Base-by-base conservation (phyloP, 2,329 filamentous ascomycete genomes). In the Pseudogymnoascus sp. region DNA sequence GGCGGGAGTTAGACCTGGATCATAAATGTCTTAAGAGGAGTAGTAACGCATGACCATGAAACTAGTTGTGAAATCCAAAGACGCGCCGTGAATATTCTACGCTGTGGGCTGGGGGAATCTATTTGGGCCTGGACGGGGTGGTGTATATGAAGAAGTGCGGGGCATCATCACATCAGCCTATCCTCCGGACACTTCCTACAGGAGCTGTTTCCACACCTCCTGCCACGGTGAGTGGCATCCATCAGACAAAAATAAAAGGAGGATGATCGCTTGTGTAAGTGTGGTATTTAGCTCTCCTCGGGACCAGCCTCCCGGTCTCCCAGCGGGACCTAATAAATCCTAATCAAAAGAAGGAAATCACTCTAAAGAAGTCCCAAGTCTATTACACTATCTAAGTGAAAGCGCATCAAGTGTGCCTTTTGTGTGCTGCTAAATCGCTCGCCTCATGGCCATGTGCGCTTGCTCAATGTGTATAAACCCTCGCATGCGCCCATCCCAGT, bases 311-410 rank as follows among this genome's bases (percentile, higher is more conserved):
- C 25, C 43, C 25, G n/a, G 25, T n/a, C 43, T 30, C 43, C 43
- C 43, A 50, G 22, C 41, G 8, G 43, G 25, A 30, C 43, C 25
- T 54, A 54, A 32, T 16, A 30, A 35, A 50, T 50, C 25, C 43
- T 32, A 30, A 54, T 54, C 28, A 54, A 18, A 20, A 7, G 9
- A 22, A 18, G n/a, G n/a, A 54, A 32, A 54, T 20, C 25, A 6
- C n/a, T 20, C 25, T 20, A 54, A 54, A 54, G 25, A 54, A 54
- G n/a, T 54, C 47, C 47, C 47, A 54, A 54, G 47, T 54, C 47
- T 54, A 54, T 54, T 54, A 54, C 47, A 54, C 47, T 32, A 54
- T 54, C 47, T 54, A 54, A 32, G 47, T 54, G 47, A 54, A 54
- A 54, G 25, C 47, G 47, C 47, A 54, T 32, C 47, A 54, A 54